Evolutionary conservation across 2,329 filamentous ascomycete genomes (phyloP), one percentile per base, ranked within the genome.

Genomic region (Verruconis gallopava): DNA sequence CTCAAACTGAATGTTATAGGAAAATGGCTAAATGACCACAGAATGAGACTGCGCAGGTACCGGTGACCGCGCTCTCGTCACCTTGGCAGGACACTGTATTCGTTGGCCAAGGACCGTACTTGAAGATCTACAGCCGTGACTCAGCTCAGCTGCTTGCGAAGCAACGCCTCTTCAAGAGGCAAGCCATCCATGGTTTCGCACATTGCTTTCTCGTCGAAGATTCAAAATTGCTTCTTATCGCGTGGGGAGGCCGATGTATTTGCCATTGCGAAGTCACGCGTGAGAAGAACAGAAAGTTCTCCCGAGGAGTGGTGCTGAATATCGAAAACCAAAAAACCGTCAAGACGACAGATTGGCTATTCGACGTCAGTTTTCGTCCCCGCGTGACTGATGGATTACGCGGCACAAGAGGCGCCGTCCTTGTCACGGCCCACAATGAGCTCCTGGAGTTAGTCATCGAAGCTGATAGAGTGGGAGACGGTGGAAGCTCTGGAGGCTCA

Each of bases 341-440:
- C 6, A 53, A 47, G 45, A 53, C 52, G 15, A 43, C 55, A 15
- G 60, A 63, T 43, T 63, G 60, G 60, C 58, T 63, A 25, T 38
- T 47, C 14, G 46, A 47, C 35, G 17, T 46, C 32, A 19, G 17
- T 19, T 38, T 46, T 9, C 21, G 25, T 40, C 39, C 5, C 30
- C 14, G 3, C 17, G 3, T 17, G 18, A 21, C 17, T 14, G 5
- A 21, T 18, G 18, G 15, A 21, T 14, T 37, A 17, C 22, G 14
- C 13, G 6, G 33, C 11, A 37, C 25, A 2, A 14, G 17, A 4
- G 36, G 28, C 12, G 76, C 73, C 13, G 75, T 76, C 13, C 59
- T 91, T 9, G 68, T 93, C 13, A 94, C 86, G 2, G 85, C 89
- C 1, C 88, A 96, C 60, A 95, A 96, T 66, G 79, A 85, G 38